A percentile compares a stretch with the other conserved stretches of the same genome.
Conservation (phyloP, 2,329 filamentous ascomycete species). For the Alternaria postmessia region DNA sequence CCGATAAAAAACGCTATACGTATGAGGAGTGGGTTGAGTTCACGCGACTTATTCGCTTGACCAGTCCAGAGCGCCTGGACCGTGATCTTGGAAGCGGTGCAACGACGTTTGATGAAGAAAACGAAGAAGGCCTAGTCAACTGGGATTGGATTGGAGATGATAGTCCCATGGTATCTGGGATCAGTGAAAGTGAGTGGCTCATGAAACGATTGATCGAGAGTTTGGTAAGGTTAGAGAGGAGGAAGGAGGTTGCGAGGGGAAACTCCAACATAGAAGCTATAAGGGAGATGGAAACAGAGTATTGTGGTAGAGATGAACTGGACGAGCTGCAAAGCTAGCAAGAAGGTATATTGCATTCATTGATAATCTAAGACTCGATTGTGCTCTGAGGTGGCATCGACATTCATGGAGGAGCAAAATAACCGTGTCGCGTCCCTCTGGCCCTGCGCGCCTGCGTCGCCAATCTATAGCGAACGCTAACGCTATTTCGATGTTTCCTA, state of each 20-base stretch:
- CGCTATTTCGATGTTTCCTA: not conserved
- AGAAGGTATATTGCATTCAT: not conserved
- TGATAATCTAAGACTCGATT: not conserved
- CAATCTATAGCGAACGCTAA: not conserved
- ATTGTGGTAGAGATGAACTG: not conserved
- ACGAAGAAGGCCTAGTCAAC: constrained; percentile 67
- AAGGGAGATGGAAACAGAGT: constrained; percentile 8
- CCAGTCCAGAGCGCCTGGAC: constrained; percentile 31
- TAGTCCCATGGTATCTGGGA: constrained; percentile 70
- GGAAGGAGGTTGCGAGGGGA: constrained; percentile 24
- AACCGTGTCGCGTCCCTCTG: not conserved
- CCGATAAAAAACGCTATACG: constrained; percentile 69
- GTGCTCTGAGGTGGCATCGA: not conserved
- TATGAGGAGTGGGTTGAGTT: constrained; percentile 92
- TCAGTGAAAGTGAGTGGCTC: constrained; percentile 72
- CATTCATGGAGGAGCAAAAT: not conserved
- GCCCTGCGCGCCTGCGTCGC: not conserved
- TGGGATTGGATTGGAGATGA: constrained; percentile 78
- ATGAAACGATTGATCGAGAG: constrained; percentile 72
- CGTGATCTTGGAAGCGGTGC: constrained; percentile 12
- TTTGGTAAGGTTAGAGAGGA: constrained; percentile 54
- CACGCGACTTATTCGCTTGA: constrained; percentile 74
- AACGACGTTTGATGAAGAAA: constrained; percentile 60
- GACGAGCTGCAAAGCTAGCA: not conserved
- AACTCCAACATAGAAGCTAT: constrained; percentile 2